phyloP scores from a whole-genome alignment of 441 rosid species.

The Syzygium malaccense region DNA sequence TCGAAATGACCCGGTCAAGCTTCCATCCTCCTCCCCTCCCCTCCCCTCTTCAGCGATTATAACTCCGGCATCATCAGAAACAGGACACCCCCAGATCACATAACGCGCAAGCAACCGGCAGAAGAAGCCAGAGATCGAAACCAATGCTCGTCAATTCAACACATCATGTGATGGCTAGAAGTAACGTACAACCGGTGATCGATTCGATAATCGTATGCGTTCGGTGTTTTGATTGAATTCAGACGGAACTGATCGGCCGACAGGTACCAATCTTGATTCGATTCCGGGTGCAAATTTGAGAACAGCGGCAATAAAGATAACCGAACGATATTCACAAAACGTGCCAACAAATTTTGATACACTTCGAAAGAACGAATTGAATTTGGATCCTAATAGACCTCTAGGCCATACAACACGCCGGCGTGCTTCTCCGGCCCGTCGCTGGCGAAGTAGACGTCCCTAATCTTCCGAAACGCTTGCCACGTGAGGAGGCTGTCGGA shows the following conservation, averaged over 20 bases:
- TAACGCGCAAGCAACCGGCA: background rate
- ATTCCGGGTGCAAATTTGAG: background rate
- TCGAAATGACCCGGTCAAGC: background rate
- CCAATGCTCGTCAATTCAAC: background rate
- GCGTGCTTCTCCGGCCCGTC: slow-evolving; percentile 78
- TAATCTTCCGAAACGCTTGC: slow-evolving; percentile 85
- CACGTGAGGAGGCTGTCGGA: slow-evolving; percentile 90
- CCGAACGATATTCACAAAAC: background rate
- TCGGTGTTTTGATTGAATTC: background rate
- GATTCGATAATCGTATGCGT: background rate
- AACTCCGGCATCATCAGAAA: background rate
- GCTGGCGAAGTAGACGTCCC: slow-evolving; percentile 49
- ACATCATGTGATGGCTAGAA: background rate
- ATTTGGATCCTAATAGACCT: slow-evolving; percentile 18
- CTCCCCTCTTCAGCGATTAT: background rate
- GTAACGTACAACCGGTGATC: accelerated
- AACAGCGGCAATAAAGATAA: background rate
- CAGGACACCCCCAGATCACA: background rate
- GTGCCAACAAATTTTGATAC: background rate
- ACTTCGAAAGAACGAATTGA: background rate
- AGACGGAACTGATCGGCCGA: background rate
- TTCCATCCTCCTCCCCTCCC: background rate
- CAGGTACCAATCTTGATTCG: background rate
- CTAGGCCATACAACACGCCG: slow-evolving; percentile 78
- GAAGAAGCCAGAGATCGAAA: background rate